Evolutionary conservation across 768 basidiomycete species (phyloP), one percentile per base, ranked within the genome.

Genomic region (Suillus decipiens): DNA sequence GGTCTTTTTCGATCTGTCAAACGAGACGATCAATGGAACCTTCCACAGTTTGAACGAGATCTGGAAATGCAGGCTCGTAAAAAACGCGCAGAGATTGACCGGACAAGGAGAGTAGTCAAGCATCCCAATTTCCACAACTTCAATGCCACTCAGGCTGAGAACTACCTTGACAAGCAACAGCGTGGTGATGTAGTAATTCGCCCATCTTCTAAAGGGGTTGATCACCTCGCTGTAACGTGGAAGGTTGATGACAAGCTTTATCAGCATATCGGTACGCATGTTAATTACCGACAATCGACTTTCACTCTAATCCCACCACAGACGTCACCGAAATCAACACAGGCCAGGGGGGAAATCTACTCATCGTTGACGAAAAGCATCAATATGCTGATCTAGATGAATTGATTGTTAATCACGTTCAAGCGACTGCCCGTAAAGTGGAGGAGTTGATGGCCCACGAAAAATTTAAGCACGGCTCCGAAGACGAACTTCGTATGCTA

Each of bases 101-200:
- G 85, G 64, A 85, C 87, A 41, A 86, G 93, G 64, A 82, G 96
- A 31, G 87, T 96, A 60, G 93, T 99, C 79, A 95, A 98, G 73
- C 97, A 99, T 74, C 97, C 96, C 2, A 95, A 96, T 75, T 99
- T 98, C 85, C 92, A 96, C 73, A 94, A 97, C 71, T 89, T 96
- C 81, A 96, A 93, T 67, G 88, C 92, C 8, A 79, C 83, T 15
- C 90, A 97, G 68, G 96, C 97, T 1, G 97, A 99, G 76, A 83
- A 87, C 41, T 92, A 90, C 72, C 80, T 99, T 64, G 91, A 93
- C 67, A 89, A 89, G 68, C 92, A 94, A 73, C 94, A 95, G 69
- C 87, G 93, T 22, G 97, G 97, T 11, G 97, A 99, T 74, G 96
- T 96, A 45, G 92, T 99, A 47, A 95, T 99, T 66, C 82, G 97